Conservation (phyloP, 164 flowering plant genomes). For the Hamamelis virginiana region DNA sequence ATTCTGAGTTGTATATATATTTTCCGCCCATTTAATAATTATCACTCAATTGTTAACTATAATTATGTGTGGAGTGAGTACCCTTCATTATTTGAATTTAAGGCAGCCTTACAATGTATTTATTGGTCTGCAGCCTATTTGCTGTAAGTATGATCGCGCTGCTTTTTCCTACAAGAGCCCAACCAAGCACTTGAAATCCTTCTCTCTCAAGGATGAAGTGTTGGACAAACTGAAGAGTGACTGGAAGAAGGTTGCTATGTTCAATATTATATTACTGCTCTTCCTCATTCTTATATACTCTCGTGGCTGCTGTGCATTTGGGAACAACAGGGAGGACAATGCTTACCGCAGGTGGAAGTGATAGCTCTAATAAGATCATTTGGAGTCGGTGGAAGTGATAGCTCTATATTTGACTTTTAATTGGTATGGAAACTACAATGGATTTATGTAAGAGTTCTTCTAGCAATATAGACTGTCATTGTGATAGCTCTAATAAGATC, state of each 20-base stretch:
- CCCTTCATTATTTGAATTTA: too few species aligned
- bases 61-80: too few species aligned
- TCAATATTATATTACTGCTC: constrained; percentile 38
- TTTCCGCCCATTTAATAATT: too few species aligned
- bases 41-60: too few species aligned
- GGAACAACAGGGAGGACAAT: constrained; percentile 36
- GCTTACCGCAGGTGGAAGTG: constrained; percentile 7
- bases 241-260: constrained; percentile 45
- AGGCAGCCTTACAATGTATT: too few species aligned
- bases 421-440: too few species aligned
- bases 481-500: too few species aligned
- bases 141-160: constrained; percentile 36
- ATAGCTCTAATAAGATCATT: too few species aligned
- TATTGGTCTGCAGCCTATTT: too few species aligned
- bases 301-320: constrained; percentile 46
- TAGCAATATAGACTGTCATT: too few species aligned
- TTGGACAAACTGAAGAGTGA: constrained; percentile 40
- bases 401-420: background rate
- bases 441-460: too few species aligned
- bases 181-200: constrained; percentile 23
- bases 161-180: constrained; percentile 36
- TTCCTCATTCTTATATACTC: constrained; percentile 40
- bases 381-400: background rate
- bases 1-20: too few species aligned
- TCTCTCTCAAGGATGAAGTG: constrained; percentile 52